Evolutionary conservation across 257 asterid species (phyloP), one percentile per base, ranked within the genome.

Genomic region (Primulina huaijiensis): DNA sequence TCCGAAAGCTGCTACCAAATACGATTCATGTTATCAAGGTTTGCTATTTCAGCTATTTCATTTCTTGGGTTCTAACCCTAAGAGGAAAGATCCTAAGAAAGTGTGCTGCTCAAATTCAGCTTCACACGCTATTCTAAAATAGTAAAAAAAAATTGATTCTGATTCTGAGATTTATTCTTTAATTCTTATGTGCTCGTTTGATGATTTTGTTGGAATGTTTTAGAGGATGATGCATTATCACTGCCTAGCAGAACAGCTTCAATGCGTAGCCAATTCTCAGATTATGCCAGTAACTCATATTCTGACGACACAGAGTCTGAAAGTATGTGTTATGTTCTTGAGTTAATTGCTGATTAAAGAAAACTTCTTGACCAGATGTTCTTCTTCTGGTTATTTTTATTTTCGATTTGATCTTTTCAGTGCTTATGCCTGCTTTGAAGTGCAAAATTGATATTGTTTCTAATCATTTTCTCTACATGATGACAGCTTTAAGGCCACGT

Each of bases 401-500:
- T 12, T 58, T 4, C 6, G 3, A 14, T 16, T 25, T 23, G 16
- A 40, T 9, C 59, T 20, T n/a, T 8, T 40, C 38, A 14, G 4
- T 57, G 14, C 35, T 2, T 31, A 57, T 66, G 55, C 14, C 23
- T n/a, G 52, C 59, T 67, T 30, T 66, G 37, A 70, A 20, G 53
- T 33, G 17, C 34, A 10, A 19, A 16, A 12, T 29, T 21, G 20
- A 23, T 21, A 23, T 27, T 37, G 31, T 58, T 56, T 50, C 56
- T 61, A 50, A 73, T 19, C 10, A 25, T 40, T 72, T 25, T 69
- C 75, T 63, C 50, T 56, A 70, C 65, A 4, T 70, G 55, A 4
- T 70, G 55, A 71, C 81, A 87, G 92, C 80, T 20, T 43, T 68
- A 55, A 83, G 84, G 82, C 86, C 94, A 0, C 96, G 91, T 19